Base-by-base conservation (phyloP, 345 rosid genomes). In the Toxicodendron radicans region DNA sequence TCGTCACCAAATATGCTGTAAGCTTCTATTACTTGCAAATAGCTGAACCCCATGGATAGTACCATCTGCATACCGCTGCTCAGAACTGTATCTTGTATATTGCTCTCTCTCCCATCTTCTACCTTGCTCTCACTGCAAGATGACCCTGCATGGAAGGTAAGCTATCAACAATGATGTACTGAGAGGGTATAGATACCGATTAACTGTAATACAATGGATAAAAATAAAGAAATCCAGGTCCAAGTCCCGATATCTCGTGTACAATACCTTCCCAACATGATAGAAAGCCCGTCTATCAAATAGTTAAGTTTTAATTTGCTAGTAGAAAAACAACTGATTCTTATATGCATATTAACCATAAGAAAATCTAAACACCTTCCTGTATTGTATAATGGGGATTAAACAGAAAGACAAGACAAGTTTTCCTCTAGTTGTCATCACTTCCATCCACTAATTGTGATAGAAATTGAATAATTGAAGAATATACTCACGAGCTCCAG, bases 1-100 rank as follows among this genome's bases (percentile, higher is more conserved):
- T 96, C 98, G 12, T 96, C 99, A 35, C 98, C 99, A 9, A 93
- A 96, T 75, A 96, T 91, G 85, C 94, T 91, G 81, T 91, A 89
- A 3, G 99, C 99, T 83, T 93, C 95, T 1, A 87, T 81, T 43
- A 77, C 97, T 84, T 96, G 98, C 72, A 86, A 74, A 74, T 96
- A 93, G 82, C 90, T 89, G 84, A 96, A 96, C 72, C 97, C 99
- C 99, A 96, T 93, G 2, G 98, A 90, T 80, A 96, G 73, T 59
- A 96, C 84, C 75, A 90, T 80, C 83, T 85, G 91, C 67, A 92
- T 78, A 58, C 97, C 80, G 24, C 91, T 86, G 87, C 95, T 93
- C 5, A 92, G 85, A 6, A 74, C 89, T 0, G 43, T 78, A 45
- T 83, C 89, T 64, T 69, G 87, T 60, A 73, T 45, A 21, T 79